Percentiles rank a stretch among this genome's conserved stretches.
These are phyloP conservation scores for Penicillium soppii DNA, from an alignment of 495 filamentous ascomycete species.

Conservation along the genomic window DNA sequence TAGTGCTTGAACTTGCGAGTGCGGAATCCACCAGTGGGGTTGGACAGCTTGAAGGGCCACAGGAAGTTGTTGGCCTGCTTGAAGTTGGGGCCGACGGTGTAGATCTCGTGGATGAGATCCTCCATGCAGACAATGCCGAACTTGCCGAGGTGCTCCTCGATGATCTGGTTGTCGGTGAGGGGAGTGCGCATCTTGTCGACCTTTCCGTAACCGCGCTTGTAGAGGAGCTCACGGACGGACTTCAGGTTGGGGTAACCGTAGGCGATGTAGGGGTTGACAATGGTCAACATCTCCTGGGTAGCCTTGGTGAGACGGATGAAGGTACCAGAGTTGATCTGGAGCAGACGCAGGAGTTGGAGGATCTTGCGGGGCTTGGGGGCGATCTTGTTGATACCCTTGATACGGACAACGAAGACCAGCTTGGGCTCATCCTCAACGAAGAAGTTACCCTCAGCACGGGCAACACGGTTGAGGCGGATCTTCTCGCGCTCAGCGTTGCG, in stretches of 20 bases:
- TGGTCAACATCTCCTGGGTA: conserved; percentile 94
- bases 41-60: conserved; percentile 99
- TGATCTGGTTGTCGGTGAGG: conserved; percentile 95
- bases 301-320: conserved; percentile 98
- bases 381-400: conserved; percentile 99
- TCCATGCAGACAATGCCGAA: conserved; percentile 99
- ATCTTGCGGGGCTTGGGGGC: conserved; percentile 99
- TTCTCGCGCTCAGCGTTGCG: conserved; percentile 97
- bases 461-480: conserved; percentile 83
- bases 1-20: conserved; percentile 98
- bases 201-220: conserved; percentile 99
- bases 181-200: conserved; percentile 93
- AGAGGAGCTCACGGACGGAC: conserved; percentile 96
- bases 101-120: conserved; percentile 99
- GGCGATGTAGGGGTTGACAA: conserved; percentile 96
- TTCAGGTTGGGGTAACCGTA: conserved; percentile 99
- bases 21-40: conserved; percentile 94
- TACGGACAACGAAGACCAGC: conserved; percentile 97
- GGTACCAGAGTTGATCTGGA: conserved; percentile 99
- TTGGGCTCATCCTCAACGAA: conserved; percentile 92
- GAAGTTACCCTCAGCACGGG: conserved; percentile 90
- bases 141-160: conserved; percentile 94
- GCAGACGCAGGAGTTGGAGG: conserved; percentile 95
- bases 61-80: conserved; percentile 99
- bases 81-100: conserved; percentile 98